These are phyloP conservation scores for Aspergillus fijiensis DNA, from an alignment of 2,329 filamentous ascomycete genomes.

Conservation along the genomic window DNA sequence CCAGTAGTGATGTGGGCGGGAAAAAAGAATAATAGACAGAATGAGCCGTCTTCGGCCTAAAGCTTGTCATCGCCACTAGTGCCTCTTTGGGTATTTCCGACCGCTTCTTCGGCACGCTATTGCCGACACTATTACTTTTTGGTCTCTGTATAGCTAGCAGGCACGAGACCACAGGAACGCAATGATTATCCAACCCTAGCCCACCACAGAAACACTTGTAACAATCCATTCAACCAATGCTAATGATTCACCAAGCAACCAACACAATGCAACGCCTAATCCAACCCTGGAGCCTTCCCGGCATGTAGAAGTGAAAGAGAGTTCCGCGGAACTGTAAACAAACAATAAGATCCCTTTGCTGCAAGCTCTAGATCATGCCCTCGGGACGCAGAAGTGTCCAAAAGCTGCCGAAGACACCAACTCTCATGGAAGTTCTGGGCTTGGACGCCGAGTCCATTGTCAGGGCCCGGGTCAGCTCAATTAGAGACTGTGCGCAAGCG, in stretches of 20 bases:
- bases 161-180: not conserved
- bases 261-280: not conserved
- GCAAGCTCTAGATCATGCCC: not conserved
- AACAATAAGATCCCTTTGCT: not conserved
- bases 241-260: not conserved
- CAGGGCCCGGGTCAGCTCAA: too few relatives aligned
- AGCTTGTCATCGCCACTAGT: conserved; percentile 10
- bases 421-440: not conserved
- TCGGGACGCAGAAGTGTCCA: not conserved
- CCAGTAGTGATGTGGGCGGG: not conserved
- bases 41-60: not conserved
- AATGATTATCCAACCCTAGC: not conserved
- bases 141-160: not conserved
- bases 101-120: not conserved
- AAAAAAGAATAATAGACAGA: not conserved
- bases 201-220: not conserved
- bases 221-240: not conserved
- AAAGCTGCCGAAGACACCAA: not conserved
- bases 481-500: not conserved
- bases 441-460: not conserved
- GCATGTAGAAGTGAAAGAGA: conserved; percentile 1
- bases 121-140: not conserved
- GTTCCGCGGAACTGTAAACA: not conserved
- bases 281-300: not conserved
- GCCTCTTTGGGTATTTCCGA: conserved; percentile 11